These are phyloP conservation scores for Aristolochia californica DNA, from an alignment of 164 flowering plant genomes.

Conservation along the genomic window DNA sequence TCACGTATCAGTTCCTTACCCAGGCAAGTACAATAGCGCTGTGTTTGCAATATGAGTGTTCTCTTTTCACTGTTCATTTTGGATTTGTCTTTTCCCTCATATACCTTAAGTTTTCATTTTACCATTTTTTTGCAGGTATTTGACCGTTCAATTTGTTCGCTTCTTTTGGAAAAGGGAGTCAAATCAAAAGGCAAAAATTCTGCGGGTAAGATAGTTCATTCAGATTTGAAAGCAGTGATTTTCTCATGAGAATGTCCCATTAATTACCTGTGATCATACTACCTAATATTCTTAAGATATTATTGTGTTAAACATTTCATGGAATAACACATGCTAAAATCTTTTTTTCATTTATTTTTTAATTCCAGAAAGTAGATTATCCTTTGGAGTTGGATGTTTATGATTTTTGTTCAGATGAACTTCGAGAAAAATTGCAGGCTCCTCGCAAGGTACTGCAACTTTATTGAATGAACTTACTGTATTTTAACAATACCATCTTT, in stretches of 20 bases:
- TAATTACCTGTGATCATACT: no score
- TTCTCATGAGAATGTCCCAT: no score
- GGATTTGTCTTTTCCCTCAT: neutral
- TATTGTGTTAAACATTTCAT: neutral
- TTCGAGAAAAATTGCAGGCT: constrained; percentile 57
- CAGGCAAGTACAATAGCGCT: constrained; percentile 29
- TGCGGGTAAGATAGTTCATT: constrained; percentile 52
- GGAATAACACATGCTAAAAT: neutral
- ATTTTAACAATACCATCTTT: neutral
- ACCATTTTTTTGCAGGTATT: constrained; percentile 39
- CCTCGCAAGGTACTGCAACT: constrained; percentile 62
- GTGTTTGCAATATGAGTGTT: neutral
- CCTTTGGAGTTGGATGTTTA: constrained; percentile 89
- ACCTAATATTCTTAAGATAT: no score
- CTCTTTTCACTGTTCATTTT: neutral
- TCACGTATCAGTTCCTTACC: constrained; percentile 84
- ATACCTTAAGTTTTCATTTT: neutral
- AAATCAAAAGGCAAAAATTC: constrained; percentile 93
- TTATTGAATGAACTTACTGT: neutral
- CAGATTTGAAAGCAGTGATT: neutral
- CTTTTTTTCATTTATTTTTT: neutral
- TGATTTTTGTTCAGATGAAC: constrained; percentile 89
- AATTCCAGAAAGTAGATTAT: constrained; percentile 85
- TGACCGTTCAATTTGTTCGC: constrained; percentile 94
- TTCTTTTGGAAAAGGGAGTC: constrained; percentile 99